Evolutionary conservation across 116 monocot species (phyloP), one percentile per base, ranked within the genome.

Genomic region (Phalaenopsis hybrid): DNA sequence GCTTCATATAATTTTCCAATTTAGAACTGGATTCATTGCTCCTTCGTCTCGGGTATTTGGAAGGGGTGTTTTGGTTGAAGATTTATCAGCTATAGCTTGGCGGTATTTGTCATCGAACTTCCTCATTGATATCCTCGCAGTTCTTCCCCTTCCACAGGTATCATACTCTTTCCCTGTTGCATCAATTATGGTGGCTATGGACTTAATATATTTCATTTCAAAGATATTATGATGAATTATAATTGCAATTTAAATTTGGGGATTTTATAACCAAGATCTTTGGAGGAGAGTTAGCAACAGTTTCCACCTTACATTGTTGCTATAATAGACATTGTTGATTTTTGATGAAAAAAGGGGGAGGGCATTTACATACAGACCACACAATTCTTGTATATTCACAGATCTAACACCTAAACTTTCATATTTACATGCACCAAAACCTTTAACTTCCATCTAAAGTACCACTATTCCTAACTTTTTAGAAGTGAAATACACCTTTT

Each of bases 71-170:
- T 87, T 95, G 87, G 92, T 95, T 83, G 85, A 88, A 77, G 89
- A 92, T 74, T 78, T 50, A 59, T 85, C 84, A 74, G 84, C 80
- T 80, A 95, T 95, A 88, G 91, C 92, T 10, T 82, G 76, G 83
- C 75, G 81, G 46, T 95, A 95, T 86, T 57, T 95, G 46, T 86
- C 85, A 65, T 86, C 95, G 44, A 86, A 89, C 81, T 95, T 95
- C 81, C 67, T 92, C 20, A 79, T 95, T 79, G 95, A 95, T 79
- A 79, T 95, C 79, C 91, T 95, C 57, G 92, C 95, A 33, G 95
- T 95, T 87, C 83, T 95, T 84, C 95, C 95, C 15, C 86, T 95
- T 16, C 95, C 95, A 55, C 95, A 95, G 95, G 95, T 95, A 89
- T 15, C 25, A 70, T 58, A 82, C 78, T 76, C 44, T 45, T 75